Evolutionary conservation across 805 yeast species (phyloP).

Genomic region (Metschnikowia lunata): DNA sequence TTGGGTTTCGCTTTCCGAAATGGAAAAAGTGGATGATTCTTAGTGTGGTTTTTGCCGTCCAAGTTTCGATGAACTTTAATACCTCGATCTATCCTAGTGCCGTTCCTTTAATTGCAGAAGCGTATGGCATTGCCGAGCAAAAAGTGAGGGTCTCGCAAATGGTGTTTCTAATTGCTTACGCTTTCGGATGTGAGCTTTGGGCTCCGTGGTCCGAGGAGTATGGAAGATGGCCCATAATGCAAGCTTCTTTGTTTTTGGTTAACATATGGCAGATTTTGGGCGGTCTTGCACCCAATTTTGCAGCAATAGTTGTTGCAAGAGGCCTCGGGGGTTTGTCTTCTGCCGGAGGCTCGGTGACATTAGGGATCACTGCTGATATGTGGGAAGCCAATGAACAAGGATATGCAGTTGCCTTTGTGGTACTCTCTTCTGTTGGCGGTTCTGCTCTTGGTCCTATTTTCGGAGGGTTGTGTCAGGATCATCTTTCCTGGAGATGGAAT

Average conservation of each 20-base stretch:
- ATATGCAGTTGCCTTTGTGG: constrained; percentile 30
- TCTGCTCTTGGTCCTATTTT: constrained; percentile 28
- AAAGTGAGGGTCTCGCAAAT: constrained; percentile 25
- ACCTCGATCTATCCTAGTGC: constrained; percentile 31
- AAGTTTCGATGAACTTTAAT: constrained; percentile 40
- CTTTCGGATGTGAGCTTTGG: constrained; percentile 33
- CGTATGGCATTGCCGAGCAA: constrained; percentile 20
- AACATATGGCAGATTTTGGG: constrained; percentile 31
- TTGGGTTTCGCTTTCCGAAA: constrained; percentile 31
- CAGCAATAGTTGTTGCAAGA: constrained; percentile 22
- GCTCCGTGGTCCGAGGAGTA: constrained; percentile 35
- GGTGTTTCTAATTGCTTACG: constrained; percentile 29
- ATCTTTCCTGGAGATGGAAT: constrained; percentile 22
- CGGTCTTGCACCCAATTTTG: constrained; percentile 29
- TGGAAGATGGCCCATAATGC: constrained; percentile 34
- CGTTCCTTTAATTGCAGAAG: constrained; percentile 19
- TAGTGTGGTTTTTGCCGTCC: constrained; percentile 34
- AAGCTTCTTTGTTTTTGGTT: constrained; percentile 25
- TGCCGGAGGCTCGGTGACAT: constrained; percentile 33
- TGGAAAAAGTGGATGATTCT: constrained; percentile 33
- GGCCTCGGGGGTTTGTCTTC: constrained; percentile 29
- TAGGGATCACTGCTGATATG: constrained; percentile 33
- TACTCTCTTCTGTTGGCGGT: constrained; percentile 31
- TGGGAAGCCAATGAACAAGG: constrained; percentile 32
- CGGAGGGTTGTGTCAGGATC: constrained; percentile 21